These are phyloP conservation scores for Diaporthe sp. DNA, from an alignment of 2,329 filamentous ascomycete species.

Conservation along the genomic window DNA sequence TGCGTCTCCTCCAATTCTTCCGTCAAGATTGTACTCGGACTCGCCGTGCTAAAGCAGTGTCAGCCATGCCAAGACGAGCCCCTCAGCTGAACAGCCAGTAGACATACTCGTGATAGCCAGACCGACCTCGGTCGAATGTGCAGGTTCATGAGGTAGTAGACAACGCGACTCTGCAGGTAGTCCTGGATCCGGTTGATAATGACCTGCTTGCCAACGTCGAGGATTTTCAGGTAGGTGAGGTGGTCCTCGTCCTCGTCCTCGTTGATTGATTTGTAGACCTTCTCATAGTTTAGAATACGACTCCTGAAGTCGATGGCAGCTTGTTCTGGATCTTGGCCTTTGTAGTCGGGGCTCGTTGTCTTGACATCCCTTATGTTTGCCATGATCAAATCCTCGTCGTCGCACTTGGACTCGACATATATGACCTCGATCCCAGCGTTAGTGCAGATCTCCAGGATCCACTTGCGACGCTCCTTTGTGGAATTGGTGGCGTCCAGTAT, in stretches of 20 bases:
- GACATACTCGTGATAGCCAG: slow-evolving; percentile 89
- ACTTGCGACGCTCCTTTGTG: slow-evolving; percentile 88
- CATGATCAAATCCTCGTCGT: slow-evolving; percentile 97
- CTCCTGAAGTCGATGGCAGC: slow-evolving; percentile 94
- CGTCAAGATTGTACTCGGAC: slow-evolving; percentile 90
- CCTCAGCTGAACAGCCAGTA: slow-evolving; percentile 20
- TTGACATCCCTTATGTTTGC: slow-evolving; percentile 98
- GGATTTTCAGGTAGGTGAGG: slow-evolving; percentile 96
- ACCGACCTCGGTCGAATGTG: slow-evolving; percentile 97
- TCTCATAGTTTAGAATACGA: slow-evolving; percentile 96
- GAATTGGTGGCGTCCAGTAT: slow-evolving; percentile 98
- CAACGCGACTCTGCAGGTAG: slow-evolving; percentile 94
- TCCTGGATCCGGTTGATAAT: slow-evolving; percentile 99
- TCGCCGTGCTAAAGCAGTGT: slow-evolving; percentile 81
- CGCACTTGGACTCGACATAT: slow-evolving; percentile 97
- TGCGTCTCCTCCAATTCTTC: slow-evolving; percentile 93
- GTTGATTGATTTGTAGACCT: slow-evolving; percentile 94
- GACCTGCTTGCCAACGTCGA: slow-evolving; percentile 94
- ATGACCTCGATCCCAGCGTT: slow-evolving; percentile 87
- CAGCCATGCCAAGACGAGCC: slow-evolving; percentile 41
- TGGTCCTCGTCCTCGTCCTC: slow-evolving; percentile 83
- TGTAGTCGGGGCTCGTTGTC: slow-evolving; percentile 94
- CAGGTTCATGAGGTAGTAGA: slow-evolving; percentile 98
- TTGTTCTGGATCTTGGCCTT: slow-evolving; percentile 91
- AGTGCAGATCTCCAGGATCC: slow-evolving; percentile 87